Evolutionary conservation across 306 rosid species (phyloP), one percentile per base, ranked within the genome.

Genomic region (Calophaca sinica): DNA sequence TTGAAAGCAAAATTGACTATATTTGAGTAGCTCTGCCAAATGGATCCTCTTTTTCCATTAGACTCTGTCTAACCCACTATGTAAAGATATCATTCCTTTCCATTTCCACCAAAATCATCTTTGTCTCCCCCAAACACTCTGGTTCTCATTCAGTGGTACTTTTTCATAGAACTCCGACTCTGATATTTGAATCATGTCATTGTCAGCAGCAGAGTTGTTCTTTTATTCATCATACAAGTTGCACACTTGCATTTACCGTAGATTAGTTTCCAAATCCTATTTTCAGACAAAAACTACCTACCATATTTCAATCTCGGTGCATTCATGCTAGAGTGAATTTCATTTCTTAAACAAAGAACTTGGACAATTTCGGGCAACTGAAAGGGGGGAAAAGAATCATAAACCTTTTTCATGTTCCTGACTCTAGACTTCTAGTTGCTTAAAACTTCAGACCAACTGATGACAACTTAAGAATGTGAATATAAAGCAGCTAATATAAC

Each of bases 331-430:
- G 26, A 20, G 26, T 31, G 31, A 51, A 73, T 36, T 59, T 26
- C 32, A 65, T 20, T 65, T 55, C 53, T 65, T 33, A 48, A 51
- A 80, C 83, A 80, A 66, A 54, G 13, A 68, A 68, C 28, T 68
- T 68, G 9, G 12, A 68, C 51, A 35, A 1, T 46, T 11, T 9
- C 26, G 13, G 10, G 52, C 3, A 31, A 51, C 9, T 4, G 8
- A 65, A 64, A 2, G 20, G 28, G 4, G 8, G 12, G 13, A 6
- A 6, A 31, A 14, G 41, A 50, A 53, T 61, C 57, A 39, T 39
- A 61, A 41, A 15, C 33, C 31, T 10, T 59, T 41, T 2, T 51
- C 46, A 49, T 48, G n/a, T 38, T 31, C 71, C 29, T 48, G 53
- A 35, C 33, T 68, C 60, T 20, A 20, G 26, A 20, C 26, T 20